phyloP scores from a whole-genome alignment of 441 rosid genomes.

The Dalechampia spathulata region DNA sequence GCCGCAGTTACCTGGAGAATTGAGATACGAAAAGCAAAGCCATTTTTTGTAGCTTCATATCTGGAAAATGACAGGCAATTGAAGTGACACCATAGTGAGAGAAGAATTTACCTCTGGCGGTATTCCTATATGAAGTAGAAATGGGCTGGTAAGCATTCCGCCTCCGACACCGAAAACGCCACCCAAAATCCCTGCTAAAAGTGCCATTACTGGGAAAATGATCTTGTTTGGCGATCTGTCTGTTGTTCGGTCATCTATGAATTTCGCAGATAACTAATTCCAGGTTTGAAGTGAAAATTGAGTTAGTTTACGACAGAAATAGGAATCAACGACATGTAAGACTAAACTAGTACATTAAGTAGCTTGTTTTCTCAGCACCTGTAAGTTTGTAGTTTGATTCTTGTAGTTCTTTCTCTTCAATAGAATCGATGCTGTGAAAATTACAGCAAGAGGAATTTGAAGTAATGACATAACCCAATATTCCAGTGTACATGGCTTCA shows the following conservation, averaged over 20 bases:
- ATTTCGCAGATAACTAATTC: too few relatives aligned
- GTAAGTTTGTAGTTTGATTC: slow-evolving; percentile 17
- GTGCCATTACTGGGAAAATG: slow-evolving; percentile 66
- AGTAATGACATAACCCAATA: slow-evolving; percentile 73
- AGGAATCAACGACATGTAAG: too few relatives aligned
- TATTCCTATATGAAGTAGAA: slow-evolving; percentile 75
- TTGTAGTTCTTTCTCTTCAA: slow-evolving; percentile 26
- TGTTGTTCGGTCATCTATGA: too few relatives aligned
- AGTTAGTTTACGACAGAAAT: too few relatives aligned
- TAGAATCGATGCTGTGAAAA: slow-evolving; percentile 56
- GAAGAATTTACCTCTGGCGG: slow-evolving; percentile 55
- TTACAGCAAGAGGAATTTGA: slow-evolving; percentile 82
- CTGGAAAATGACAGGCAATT: too few relatives aligned
- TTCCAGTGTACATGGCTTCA: slow-evolving; percentile 61
- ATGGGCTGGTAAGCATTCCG: slow-evolving; percentile 91
- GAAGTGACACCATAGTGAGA: too few relatives aligned
- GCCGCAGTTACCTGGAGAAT: slow-evolving; percentile 73
- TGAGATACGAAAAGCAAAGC: not conserved
- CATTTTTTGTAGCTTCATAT: too few relatives aligned
- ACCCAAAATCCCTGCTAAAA: slow-evolving; percentile 74
- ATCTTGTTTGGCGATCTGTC: slow-evolving; percentile 34
- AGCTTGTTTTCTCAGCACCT: too few relatives aligned
- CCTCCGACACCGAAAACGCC: slow-evolving; percentile 94
- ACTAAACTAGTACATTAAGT: too few relatives aligned
- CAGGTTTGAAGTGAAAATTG: too few relatives aligned